Evolutionary conservation across 345 rosid genomes (phyloP).

Genomic region (Bruguiera sexangula): DNA sequence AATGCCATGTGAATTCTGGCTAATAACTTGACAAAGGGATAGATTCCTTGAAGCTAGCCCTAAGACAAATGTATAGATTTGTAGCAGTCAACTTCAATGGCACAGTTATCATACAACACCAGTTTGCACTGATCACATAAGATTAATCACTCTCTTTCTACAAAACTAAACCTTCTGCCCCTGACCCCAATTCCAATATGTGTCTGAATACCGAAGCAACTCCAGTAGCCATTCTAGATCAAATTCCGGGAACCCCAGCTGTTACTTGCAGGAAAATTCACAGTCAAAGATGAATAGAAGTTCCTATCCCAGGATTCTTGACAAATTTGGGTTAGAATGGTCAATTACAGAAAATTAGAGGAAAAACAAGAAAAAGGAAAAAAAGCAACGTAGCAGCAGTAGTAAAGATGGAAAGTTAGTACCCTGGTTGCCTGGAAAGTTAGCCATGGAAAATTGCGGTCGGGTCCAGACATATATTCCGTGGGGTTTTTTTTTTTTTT

Average conservation of each 20-base stretch:
- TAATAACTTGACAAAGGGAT: not conserved
- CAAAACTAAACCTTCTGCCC: not conserved
- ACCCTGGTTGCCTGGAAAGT: slow-evolving; percentile 55
- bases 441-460: too few relatives aligned
- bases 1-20: not conserved
- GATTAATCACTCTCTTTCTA: not conserved
- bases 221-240: not conserved
- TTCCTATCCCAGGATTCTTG: slow-evolving; percentile 4
- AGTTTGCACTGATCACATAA: not conserved
- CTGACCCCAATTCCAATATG: not conserved
- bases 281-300: not conserved
- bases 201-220: not conserved
- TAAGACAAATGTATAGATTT: not conserved
- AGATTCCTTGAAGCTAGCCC: not conserved
- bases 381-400: not conserved
- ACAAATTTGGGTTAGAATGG: not conserved
- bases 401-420: slow-evolving; percentile 7
- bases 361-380: not conserved
- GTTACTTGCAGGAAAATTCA: not conserved
- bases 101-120: not conserved
- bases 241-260: not conserved
- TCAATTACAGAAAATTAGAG: not conserved
- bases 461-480: too few relatives aligned
- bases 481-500: too few relatives aligned
- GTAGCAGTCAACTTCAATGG: slow-evolving; percentile 6